Evolutionary conservation across 257 asterid genomes (phyloP), one percentile per base, ranked within the genome.

Genomic region (Ehretia macrophylla): DNA sequence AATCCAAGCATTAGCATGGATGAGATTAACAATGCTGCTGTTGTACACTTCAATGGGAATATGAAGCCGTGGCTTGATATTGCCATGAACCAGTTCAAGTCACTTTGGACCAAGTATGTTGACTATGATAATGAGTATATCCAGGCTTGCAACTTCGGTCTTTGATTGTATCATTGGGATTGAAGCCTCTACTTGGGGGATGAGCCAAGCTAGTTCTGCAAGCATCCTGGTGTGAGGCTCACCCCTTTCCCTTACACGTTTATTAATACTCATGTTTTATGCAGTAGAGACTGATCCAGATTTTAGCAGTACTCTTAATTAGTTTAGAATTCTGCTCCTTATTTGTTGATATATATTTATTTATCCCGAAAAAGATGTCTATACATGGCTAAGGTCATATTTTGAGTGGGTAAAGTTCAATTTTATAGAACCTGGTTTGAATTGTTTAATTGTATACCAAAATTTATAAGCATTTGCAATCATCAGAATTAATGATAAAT

Each of bases 91-190:
- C 71, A 65, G 64, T 72, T 58, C 56, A 62, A 67, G 66, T 73
- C 77, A 20, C 74, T 77, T 21, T 69, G 83, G 79, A 56, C 79
- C 0, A 77, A 69, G 68, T 65, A 73, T 32, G 79, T 77, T 19
- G 83, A 73, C 77, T 79, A 81, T 59, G 88, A 77, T 59, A 86
- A 81, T 37, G 95, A 86, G 80, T 80, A 76, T 63, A 84, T 86
- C 68, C 88, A 75, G 63, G 81, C 85, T 51, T 89, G 97, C 92
- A 89, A 84, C 75, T 89, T 89, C 27, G 89, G 95, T 62, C 76
- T 84, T 56, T 89, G 64, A 77, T 58, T 65, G 17, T 27, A 66
- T 42, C 16, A 32, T 23, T 13, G 35, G 47, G 40, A 49, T 47
- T 56, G 66, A 67, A 72, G 48, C 65, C 59, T 47, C 39, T 69